Conservation (phyloP, 495 filamentous ascomycete species). For the Tuber magnatum region DNA sequence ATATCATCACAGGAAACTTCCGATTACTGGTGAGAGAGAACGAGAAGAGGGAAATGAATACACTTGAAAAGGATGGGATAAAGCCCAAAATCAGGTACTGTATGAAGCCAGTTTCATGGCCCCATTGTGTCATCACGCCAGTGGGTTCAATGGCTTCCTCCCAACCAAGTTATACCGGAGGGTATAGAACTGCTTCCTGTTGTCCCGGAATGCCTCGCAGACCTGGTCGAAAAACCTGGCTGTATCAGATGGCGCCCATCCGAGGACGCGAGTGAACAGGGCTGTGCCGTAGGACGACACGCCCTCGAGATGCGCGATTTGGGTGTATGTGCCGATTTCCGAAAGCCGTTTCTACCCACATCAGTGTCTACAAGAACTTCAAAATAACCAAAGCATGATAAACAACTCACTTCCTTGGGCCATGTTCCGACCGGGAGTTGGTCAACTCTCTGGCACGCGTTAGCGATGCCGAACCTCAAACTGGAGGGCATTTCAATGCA, state of each 20-base stretch:
- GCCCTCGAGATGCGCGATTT: background rate
- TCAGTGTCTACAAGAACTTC: background rate
- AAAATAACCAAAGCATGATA: background rate
- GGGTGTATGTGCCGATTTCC: slow-evolving; percentile 1
- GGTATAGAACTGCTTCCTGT: slow-evolving; percentile 6
- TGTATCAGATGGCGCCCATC: slow-evolving; percentile 3
- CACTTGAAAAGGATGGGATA: background rate
- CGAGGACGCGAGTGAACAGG: slow-evolving; percentile 14
- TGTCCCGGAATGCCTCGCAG: background rate
- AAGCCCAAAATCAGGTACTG: background rate
- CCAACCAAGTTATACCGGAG: slow-evolving; percentile 9
- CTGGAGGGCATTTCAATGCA: background rate
- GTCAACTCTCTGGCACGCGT: background rate
- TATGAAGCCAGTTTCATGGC: background rate
- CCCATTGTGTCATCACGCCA: background rate
- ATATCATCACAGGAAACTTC: background rate
- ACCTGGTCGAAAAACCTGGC: background rate
- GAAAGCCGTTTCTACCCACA: background rate
- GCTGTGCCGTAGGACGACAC: slow-evolving; percentile 6
- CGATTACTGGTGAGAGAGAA: background rate
- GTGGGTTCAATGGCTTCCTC: slow-evolving; percentile 15
- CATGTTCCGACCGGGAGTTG: slow-evolving; percentile 15
- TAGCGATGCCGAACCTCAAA: slow-evolving; percentile 38
- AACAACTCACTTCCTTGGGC: slow-evolving; percentile 5
- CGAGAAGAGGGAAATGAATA: background rate